Conservation (phyloP, 2,329 filamentous ascomycete genomes). For the Sclerotinia sclerotiorum region DNA sequence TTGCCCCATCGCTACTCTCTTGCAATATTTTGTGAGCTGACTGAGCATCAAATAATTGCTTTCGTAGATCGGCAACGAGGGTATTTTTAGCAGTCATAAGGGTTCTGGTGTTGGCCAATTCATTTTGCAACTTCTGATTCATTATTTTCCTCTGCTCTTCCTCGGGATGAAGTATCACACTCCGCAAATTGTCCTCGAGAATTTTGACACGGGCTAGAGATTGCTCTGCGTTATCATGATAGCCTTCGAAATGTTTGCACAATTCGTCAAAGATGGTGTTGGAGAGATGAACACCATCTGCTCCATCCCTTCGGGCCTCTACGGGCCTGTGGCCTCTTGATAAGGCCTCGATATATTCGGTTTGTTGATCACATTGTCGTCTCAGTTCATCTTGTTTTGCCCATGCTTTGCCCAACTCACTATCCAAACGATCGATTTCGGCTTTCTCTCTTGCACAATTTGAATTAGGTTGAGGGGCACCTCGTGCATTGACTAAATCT, state of each 20-base stretch:
- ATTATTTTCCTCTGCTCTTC: background rate
- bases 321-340: background rate
- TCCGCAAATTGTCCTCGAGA: background rate
- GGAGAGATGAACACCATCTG: background rate
- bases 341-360: background rate
- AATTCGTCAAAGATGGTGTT: background rate
- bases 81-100: background rate
- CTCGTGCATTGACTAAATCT: conserved; percentile 10
- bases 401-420: background rate
- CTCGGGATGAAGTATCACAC: background rate
- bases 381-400: background rate
- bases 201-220: background rate
- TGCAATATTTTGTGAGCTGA: background rate
- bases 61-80: background rate
- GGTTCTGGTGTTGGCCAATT: background rate
- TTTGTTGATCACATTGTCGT: background rate
- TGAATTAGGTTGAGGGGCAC: background rate
- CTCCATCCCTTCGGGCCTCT: background rate
- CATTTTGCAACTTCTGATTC: background rate
- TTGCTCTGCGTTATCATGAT: conserved; percentile 2
- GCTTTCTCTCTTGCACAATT: background rate
- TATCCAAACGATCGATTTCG: background rate
- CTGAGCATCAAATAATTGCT: background rate
- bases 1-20: too few relatives aligned
- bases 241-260: conserved; percentile 9